Conservation (phyloP, 2,329 filamentous ascomycete species). For the Fusarium falciforme region DNA sequence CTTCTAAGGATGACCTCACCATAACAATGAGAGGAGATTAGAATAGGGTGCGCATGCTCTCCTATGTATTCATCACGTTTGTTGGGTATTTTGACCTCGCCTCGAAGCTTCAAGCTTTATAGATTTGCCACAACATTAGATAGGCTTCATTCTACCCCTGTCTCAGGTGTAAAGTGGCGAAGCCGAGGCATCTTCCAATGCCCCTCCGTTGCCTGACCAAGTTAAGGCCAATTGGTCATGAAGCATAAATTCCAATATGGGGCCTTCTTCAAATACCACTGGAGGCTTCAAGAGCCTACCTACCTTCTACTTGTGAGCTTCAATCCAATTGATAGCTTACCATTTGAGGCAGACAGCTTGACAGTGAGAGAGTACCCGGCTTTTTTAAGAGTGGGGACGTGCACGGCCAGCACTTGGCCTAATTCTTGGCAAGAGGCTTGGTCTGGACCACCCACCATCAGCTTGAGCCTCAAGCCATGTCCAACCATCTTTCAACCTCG, state of each 20-base stretch:
- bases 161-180: background rate
- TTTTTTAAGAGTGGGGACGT: conserved; percentile 10
- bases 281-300: too few relatives aligned
- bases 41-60: background rate
- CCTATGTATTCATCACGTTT: background rate
- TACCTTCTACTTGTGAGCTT: too few relatives aligned
- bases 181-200: background rate
- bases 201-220: background rate
- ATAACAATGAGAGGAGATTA: background rate
- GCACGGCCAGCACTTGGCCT: conserved; percentile 10
- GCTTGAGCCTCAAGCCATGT: conserved; percentile 10
- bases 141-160: background rate
- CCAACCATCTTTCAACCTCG: conserved; percentile 7
- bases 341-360: background rate
- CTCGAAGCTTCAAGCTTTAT: background rate
- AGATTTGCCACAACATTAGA: background rate
- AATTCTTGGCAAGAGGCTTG: conserved; percentile 22
- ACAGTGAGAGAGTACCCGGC: background rate
- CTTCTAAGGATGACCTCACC: background rate
- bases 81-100: background rate
- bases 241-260: background rate
- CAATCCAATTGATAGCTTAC: background rate
- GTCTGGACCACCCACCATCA: conserved; percentile 7
- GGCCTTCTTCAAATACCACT: too few relatives aligned
- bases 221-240: background rate